Conservation (phyloP, 768 basidiomycete species). For the Suillus bovinus region DNA sequence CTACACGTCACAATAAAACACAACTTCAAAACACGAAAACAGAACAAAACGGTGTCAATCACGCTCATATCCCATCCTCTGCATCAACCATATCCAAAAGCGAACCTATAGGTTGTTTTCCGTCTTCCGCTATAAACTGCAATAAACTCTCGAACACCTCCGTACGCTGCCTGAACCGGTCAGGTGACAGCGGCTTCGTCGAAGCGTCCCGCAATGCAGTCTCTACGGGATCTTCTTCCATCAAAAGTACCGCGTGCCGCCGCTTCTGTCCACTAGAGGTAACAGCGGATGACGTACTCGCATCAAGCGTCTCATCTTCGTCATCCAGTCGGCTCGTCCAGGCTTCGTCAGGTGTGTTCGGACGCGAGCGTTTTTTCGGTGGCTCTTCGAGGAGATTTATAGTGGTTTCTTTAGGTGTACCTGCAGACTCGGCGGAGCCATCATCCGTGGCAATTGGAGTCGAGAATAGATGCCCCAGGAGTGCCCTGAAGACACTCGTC, state of each 20-base stretch:
- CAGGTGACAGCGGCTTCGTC: conserved; percentile 38
- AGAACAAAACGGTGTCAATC: no score
- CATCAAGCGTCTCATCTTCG: conserved; percentile 14
- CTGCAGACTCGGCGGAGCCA: not conserved
- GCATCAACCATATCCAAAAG: conserved; percentile 62
- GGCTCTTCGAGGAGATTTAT: conserved; percentile 24
- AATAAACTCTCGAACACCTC: conserved; percentile 70
- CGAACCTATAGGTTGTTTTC: conserved; percentile 67
- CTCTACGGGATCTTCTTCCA: conserved; percentile 34
- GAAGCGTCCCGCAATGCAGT: conserved; percentile 25
- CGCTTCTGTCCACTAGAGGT: conserved; percentile 21
- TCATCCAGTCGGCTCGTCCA: conserved; percentile 44
- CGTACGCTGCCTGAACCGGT: conserved; percentile 62
- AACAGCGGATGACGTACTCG: not conserved
- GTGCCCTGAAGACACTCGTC: conserved; percentile 58
- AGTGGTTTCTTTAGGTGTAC: not conserved
- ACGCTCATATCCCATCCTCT: conserved; percentile 27
- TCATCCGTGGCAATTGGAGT: conserved; percentile 23
- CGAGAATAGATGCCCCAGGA: conserved; percentile 64
- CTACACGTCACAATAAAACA: not conserved
- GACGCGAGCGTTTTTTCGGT: conserved; percentile 47
- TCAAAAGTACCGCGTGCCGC: conserved; percentile 20
- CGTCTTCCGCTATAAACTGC: conserved; percentile 58
- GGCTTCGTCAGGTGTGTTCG: conserved; percentile 42
- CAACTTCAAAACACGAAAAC: not conserved